phyloP scores from a whole-genome alignment of 2,329 filamentous ascomycete genomes.

The Paecilomyces niveus region DNA sequence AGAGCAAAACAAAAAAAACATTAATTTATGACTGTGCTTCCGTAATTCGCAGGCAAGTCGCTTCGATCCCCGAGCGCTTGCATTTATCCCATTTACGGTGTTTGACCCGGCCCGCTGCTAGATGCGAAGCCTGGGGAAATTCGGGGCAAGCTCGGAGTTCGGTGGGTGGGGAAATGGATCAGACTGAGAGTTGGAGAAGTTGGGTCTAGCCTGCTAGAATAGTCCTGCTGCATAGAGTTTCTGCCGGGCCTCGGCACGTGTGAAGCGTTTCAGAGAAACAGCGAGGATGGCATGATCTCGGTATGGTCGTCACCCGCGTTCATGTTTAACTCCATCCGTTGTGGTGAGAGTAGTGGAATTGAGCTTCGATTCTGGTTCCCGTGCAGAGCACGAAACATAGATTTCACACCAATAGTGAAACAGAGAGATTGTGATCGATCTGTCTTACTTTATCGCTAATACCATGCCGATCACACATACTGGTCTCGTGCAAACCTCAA shows the following conservation, averaged over 20 bases:
- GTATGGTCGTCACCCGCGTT: neutral
- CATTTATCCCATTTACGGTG: neutral
- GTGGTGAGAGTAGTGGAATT: neutral
- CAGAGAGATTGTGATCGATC: too few relatives aligned
- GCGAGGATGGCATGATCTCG: neutral
- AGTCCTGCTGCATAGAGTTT: neutral
- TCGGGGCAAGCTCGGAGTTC: neutral
- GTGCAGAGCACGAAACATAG: neutral
- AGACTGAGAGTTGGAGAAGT: neutral
- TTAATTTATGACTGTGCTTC: neutral
- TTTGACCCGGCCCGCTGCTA: neutral
- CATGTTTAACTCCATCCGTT: neutral
- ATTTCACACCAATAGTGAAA: too few relatives aligned
- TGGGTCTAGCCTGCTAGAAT: neutral
- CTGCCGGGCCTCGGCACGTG: neutral
- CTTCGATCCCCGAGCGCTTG: neutral
- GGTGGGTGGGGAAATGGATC: neutral
- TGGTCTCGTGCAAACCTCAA: neutral
- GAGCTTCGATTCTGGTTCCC: neutral
- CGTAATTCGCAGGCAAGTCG: neutral
- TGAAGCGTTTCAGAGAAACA: neutral
- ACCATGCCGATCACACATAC: neutral
- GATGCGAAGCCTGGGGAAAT: neutral
- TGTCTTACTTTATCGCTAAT: too few relatives aligned
- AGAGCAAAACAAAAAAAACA: neutral